These are phyloP conservation scores for Cenchrus fungigraminus DNA, from an alignment of 176 grass and related monocot species.

Conservation along the genomic window DNA sequence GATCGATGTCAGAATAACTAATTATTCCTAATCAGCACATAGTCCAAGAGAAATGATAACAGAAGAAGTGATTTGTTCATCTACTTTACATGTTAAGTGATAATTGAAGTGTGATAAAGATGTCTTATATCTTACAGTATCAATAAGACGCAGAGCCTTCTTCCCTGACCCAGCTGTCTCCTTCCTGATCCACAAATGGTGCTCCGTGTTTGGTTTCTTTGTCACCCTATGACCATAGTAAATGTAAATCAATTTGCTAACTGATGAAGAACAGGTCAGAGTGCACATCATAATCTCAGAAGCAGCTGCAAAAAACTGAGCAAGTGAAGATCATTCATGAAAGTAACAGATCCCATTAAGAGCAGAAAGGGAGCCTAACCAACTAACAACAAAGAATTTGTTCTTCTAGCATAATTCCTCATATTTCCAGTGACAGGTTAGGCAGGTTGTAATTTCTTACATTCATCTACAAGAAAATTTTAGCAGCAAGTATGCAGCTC, in stretches of 20 bases:
- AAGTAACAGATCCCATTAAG: not conserved
- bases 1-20: not conserved
- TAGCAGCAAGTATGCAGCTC: not conserved
- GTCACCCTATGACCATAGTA: constrained; percentile 54
- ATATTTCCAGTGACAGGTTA: not conserved
- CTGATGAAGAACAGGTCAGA: not conserved
- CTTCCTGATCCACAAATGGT: constrained; percentile 92
- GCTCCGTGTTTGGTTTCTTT: constrained; percentile 66
- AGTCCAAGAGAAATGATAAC: not conserved
- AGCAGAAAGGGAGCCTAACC: too few relatives aligned
- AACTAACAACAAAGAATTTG: not conserved
- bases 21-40: constrained; percentile 6
- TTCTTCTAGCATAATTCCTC: constrained; percentile 1
- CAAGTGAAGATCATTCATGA: not conserved
- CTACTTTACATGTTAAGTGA: not conserved
- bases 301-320: constrained; percentile 2
- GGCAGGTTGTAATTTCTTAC: not conserved
- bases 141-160: constrained; percentile 82
- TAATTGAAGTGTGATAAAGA: not conserved
- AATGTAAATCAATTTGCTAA: constrained; percentile 33
- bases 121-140: constrained; percentile 60
- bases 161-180: constrained; percentile 70
- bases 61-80: constrained; percentile 11
- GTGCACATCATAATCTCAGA: not conserved
- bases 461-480: not conserved